Evolutionary conservation across 805 yeast species (phyloP).

Genomic region (Lachancea waltii): DNA sequence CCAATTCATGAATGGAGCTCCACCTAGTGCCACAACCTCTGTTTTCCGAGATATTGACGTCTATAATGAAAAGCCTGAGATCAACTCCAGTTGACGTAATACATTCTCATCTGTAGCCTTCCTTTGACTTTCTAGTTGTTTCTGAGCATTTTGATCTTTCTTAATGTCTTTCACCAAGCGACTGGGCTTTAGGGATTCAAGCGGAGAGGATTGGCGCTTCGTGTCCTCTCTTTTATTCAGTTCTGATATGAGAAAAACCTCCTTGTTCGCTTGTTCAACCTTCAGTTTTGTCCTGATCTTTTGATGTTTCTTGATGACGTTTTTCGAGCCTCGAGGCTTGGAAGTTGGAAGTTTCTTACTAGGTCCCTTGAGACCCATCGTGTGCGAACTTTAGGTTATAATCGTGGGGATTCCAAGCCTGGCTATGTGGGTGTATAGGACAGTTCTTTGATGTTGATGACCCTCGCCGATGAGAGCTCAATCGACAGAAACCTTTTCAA

Average conservation of each 20-base stretch:
- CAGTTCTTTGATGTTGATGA: too few relatives aligned
- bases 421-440: too few relatives aligned
- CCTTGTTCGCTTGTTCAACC: conserved; percentile 22
- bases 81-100: conserved; percentile 30
- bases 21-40: too few relatives aligned
- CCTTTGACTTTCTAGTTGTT: conserved; percentile 16
- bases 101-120: conserved; percentile 27
- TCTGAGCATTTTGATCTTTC: conserved; percentile 23
- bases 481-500: too few relatives aligned
- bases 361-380: conserved; percentile 1
- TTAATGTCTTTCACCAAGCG: conserved; percentile 23
- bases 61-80: conserved; percentile 29
- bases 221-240: conserved; percentile 7
- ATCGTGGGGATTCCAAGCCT: background rate
- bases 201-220: conserved; percentile 1
- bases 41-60: too few relatives aligned
- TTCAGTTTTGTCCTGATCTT: conserved; percentile 24
- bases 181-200: conserved; percentile 16
- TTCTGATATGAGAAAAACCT: conserved; percentile 9
- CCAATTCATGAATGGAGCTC: too few relatives aligned
- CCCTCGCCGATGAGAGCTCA: too few relatives aligned
- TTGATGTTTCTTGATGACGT: conserved; percentile 9
- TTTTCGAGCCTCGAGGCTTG: background rate
- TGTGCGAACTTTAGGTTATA: background rate
- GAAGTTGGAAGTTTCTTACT: conserved; percentile 2